Evolutionary conservation across 352 stramenopile species (phyloP).

Genomic region (Phytophthora citricola): DNA sequence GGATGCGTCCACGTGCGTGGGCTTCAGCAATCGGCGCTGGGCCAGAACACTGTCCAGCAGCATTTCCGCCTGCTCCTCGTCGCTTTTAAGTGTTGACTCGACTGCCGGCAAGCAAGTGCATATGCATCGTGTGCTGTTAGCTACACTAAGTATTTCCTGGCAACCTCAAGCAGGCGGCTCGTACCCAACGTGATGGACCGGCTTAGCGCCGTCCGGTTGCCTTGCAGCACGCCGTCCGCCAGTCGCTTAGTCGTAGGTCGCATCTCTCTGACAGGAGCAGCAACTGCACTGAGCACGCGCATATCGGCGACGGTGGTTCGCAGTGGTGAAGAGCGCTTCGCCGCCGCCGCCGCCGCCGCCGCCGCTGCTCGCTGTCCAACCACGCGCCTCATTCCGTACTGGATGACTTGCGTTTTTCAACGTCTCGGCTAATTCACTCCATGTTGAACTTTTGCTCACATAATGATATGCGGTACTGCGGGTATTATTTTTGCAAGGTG

Average conservation of each 20-base stretch:
- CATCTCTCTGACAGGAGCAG: slow-evolving; percentile 22
- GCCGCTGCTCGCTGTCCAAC: background rate
- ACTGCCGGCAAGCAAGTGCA: slow-evolving; percentile 40
- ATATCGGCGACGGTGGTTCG: background rate
- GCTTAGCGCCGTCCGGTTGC: slow-evolving; percentile 72
- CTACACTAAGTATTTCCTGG: background rate
- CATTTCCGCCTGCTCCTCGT: slow-evolving; percentile 86
- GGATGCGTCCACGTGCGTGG: slow-evolving; percentile 24
- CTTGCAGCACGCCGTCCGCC: slow-evolving; percentile 57
- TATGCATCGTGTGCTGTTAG: background rate
- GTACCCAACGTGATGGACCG: slow-evolving; percentile 78
- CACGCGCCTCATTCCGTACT: slow-evolving; percentile 27
- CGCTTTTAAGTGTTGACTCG: slow-evolving; percentile 76
- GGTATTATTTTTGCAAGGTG: slow-evolving; percentile 11
- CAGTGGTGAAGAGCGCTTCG: background rate
- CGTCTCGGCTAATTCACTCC: slow-evolving; percentile 12
- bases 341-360: background rate
- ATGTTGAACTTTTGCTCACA: slow-evolving; percentile 29
- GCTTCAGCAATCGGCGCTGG: slow-evolving; percentile 52
- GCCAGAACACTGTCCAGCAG: slow-evolving; percentile 87
- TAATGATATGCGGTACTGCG: background rate
- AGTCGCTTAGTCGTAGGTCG: slow-evolving; percentile 53
- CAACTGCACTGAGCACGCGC: background rate
- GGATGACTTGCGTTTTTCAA: slow-evolving; percentile 23
- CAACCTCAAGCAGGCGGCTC: slow-evolving; percentile 21